Evolutionary conservation across 1,284 basidiomycete genomes (phyloP).

Genomic region (Pulchroboletus neoregius): DNA sequence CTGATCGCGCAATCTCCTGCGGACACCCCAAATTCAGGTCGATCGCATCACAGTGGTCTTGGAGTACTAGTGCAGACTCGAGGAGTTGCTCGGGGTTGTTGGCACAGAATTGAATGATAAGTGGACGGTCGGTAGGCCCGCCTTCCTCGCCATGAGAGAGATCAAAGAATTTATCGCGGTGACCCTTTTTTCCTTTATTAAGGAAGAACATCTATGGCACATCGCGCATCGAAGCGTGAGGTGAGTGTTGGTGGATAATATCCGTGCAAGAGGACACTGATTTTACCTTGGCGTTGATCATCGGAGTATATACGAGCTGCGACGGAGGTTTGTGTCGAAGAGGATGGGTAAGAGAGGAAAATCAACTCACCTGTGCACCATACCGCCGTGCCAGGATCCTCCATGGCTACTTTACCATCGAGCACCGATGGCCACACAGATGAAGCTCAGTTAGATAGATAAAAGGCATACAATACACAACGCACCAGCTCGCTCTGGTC

Average conservation of each 20-base stretch:
- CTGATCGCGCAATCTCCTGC: constrained; percentile 89
- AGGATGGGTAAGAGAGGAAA: background rate
- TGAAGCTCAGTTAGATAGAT: background rate
- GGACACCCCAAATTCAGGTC: constrained; percentile 97
- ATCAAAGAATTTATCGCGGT: constrained; percentile 68
- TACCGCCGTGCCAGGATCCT: constrained; percentile 84
- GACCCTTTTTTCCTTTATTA: constrained; percentile 44
- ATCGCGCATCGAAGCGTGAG: background rate
- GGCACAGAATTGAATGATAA: constrained; percentile 93
- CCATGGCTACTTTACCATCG: constrained; percentile 65
- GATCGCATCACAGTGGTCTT: constrained; percentile 82
- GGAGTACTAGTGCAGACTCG: constrained; percentile 68
- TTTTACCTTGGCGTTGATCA: constrained; percentile 89
- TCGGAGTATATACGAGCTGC: constrained; percentile 88
- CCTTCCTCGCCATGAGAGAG: constrained; percentile 67
- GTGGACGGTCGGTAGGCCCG: constrained; percentile 64
- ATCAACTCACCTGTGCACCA: constrained; percentile 61
- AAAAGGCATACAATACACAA: constrained; percentile 11
- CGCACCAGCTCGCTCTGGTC: constrained; percentile 93
- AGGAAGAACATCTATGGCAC: constrained; percentile 60
- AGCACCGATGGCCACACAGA: constrained; percentile 3
- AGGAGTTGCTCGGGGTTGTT: constrained; percentile 84
- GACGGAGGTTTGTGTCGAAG: background rate
- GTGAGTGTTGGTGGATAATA: background rate
- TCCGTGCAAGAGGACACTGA: background rate